Evolutionary conservation across 495 filamentous ascomycete species (phyloP), one percentile per base, ranked within the genome.

Genomic region (Astrocystis sublimbata): DNA sequence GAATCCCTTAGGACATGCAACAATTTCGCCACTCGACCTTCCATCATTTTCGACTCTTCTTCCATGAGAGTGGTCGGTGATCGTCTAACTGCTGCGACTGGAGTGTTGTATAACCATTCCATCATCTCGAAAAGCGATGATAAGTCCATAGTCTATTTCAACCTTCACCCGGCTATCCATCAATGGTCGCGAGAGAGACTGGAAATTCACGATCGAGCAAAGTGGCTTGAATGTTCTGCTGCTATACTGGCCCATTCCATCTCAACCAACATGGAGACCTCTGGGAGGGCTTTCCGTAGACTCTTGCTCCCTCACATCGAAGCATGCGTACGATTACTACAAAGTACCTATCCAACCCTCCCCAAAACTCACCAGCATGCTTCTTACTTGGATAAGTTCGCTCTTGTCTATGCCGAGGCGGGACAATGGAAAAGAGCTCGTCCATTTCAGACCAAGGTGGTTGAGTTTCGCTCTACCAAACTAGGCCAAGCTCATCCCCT

Each of bases 161-260:
- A 73, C 1, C 66, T 76, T 53, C 75, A 77, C 61, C 75, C 72
- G 6, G 60, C 75, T 19, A 68, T 76, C 3, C 75, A 77, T 58
- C 38, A 60, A 55, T 77, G 74, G 74, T 64, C 71, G 2, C 50
- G 68, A 56, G 69, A 75, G 35, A 60, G 66, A 38, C 60, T 72
- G 30, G 36, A 42, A 15, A 58, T 61, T 26, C 21, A 47, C n/a
- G 61, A 73, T 42, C 67, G 62, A 33, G 51, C 31, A 40, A 38
- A 40, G 24, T 57, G 54, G 54, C 41, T 57, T 21, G 26, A 42
- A 23, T 57, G 54, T 15, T 43, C 54, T 19, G 54, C 54, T 17
- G 54, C 54, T 3, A 55, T 68, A 23, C 63, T 78, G 24, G 57
- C 62, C 30, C 26, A 65, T 40, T 59, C 56, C 53, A 54, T 68